These are phyloP conservation scores for Cryptococcus neoformans DNA, from an alignment of 1,284 basidiomycete genomes.

Conservation along the genomic window DNA sequence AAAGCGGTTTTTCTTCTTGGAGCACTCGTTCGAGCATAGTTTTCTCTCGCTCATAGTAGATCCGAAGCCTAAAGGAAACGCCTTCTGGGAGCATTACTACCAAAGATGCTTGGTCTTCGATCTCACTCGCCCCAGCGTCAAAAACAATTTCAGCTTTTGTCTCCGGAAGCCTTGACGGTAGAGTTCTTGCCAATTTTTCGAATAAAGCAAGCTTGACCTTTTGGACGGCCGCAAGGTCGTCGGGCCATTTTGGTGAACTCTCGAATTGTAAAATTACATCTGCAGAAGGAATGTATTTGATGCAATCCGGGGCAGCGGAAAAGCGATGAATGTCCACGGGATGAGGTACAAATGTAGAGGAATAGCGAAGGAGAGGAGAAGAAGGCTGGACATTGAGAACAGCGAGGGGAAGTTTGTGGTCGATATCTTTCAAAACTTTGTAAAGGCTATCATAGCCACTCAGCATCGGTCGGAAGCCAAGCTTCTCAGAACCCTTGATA, in stretches of 20 bases:
- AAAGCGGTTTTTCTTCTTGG: slow-evolving; percentile 43
- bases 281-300: slow-evolving; percentile 67
- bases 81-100: slow-evolving; percentile 79
- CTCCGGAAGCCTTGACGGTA: slow-evolving; percentile 58
- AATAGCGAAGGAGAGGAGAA: slow-evolving; percentile 75
- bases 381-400: slow-evolving; percentile 69
- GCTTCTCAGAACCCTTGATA: slow-evolving; percentile 50
- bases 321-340: slow-evolving; percentile 56
- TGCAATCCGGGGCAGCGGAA: slow-evolving; percentile 52
- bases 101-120: slow-evolving; percentile 68
- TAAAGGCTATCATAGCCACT: slow-evolving; percentile 77
- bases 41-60: slow-evolving; percentile 85
- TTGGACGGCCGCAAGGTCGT: slow-evolving; percentile 88
- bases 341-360: slow-evolving; percentile 67
- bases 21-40: slow-evolving; percentile 70
- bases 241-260: slow-evolving; percentile 89
- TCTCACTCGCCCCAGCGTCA: slow-evolving; percentile 59
- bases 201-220: slow-evolving; percentile 94
- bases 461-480: slow-evolving; percentile 74
- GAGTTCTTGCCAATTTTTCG: slow-evolving; percentile 65
- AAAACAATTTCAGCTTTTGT: slow-evolving; percentile 54
- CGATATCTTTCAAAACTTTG: slow-evolving; percentile 71
- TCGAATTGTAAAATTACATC: slow-evolving; percentile 82
- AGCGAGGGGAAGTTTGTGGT: slow-evolving; percentile 73
- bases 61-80: slow-evolving; percentile 78